Evolutionary conservation across 1,284 basidiomycete genomes (phyloP), one percentile per base, ranked within the genome.

Genomic region (Marasmius sp.): DNA sequence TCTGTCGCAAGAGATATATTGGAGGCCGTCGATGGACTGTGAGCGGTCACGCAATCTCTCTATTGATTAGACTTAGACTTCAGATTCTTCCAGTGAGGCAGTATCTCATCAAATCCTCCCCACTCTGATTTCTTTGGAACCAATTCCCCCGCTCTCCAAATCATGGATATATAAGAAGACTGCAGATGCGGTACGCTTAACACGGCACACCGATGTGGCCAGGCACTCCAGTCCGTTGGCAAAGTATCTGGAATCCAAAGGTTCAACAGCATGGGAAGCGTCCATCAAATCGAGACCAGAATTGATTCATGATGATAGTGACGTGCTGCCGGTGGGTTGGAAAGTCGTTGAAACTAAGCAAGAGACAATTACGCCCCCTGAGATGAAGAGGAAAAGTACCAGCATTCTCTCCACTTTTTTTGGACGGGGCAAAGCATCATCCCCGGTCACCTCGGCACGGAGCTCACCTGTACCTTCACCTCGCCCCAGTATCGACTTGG

Each of bases 401-500:
- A 76, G 82, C n/a, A 79, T 87, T 7, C 69, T 92, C n/a, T 78
- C 91, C 41, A 89, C 89, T 6, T 88, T 92, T 71, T 89, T 88
- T 77, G 81, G 82, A 22, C 79, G 86, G 58, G 81, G 78, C 63
- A 66, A 74, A 8, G 54, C 65, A 14, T 67, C 68, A 14, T 67
- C 73, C 3, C 67, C 69, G 57, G 61, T 67, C 18, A 70, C 77
- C 12, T 63, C 67, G 41, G 64, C 59, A 14, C 61, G 65, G 3
- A 64, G 59, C 53, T 51, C 66, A 53, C 59, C 63, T 38, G 64
- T 62, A 48, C 53, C 66, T 51, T 66, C 70, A 12, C 62, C 72
- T 27, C 70, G 74, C 34, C 61, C 73, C 47, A 82, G 78, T 63
- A 58, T 69, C 12, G 81, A 81, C 59, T 69, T 53, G 37, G 49